A percentile compares a stretch with the other conserved stretches of the same genome.
Evolutionary conservation across 345 rosid genomes (phyloP).

Genomic region (Rubroshorea leprosula): DNA sequence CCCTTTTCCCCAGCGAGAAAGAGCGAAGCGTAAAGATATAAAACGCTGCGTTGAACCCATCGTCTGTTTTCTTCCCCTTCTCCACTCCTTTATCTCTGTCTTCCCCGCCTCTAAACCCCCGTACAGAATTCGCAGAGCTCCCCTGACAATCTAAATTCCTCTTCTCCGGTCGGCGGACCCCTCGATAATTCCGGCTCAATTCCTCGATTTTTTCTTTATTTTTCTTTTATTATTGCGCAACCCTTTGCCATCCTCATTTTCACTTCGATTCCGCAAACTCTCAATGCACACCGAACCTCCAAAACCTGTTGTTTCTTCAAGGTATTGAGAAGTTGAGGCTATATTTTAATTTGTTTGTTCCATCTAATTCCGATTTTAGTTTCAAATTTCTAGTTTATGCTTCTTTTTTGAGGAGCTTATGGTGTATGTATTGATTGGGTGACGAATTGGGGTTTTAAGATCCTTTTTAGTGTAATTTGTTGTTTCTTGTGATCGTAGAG

Average conservation of each 20-base stretch:
- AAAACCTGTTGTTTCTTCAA: constrained; percentile 15
- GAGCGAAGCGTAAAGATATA: constrained; percentile 23
- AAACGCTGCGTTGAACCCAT: constrained; percentile 30
- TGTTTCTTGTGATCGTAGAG: constrained; percentile 6
- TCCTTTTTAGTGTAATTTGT: constrained; percentile 12
- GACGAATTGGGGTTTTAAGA: constrained; percentile 12
- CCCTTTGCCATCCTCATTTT: constrained; percentile 7
- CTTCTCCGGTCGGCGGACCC: constrained; percentile 9
- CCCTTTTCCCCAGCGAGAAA: no score
- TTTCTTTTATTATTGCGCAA: neutral
- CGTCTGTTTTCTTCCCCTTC: constrained; percentile 1
- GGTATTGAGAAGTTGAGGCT: neutral
- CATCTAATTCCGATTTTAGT: neutral
- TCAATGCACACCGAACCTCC: constrained; percentile 8
- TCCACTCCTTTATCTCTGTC: neutral
- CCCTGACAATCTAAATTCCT: constrained; percentile 21
- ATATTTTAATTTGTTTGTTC: neutral
- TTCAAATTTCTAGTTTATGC: neutral
- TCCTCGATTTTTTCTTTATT: neutral
- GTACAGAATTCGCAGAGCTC: constrained; percentile 6
- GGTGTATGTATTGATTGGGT: constrained; percentile 27
- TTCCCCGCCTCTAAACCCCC: neutral
- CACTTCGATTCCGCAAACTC: constrained; percentile 9
- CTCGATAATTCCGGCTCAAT: constrained; percentile 3
- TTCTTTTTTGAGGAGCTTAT: constrained; percentile 19